A percentile compares a stretch with the other conserved stretches of the same genome.
phyloP scores from a whole-genome alignment of 108 stramenopile genomes.

The Nitzschia sp. region DNA sequence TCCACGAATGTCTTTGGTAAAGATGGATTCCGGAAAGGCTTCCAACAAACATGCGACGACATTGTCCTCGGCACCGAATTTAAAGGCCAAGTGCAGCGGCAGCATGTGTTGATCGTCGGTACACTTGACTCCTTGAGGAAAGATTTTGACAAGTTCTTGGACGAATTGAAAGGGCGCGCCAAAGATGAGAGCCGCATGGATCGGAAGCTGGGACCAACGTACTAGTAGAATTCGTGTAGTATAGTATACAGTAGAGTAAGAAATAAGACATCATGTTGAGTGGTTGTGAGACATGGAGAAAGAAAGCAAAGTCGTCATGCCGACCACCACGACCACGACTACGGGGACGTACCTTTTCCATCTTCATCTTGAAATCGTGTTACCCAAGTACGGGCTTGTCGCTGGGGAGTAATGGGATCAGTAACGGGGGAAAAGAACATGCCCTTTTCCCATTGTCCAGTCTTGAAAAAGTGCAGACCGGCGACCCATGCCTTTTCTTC shows the following conservation, averaged over 20 bases:
- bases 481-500: conserved; percentile 60
- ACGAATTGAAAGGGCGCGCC: conserved; percentile 41
- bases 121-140: conserved; percentile 45
- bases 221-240: too few species aligned
- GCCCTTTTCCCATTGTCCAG: conserved; percentile 32
- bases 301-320: too few species aligned
- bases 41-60: conserved; percentile 55
- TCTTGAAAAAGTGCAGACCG: conserved; percentile 35
- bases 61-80: conserved; percentile 31
- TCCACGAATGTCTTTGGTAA: conserved; percentile 46
- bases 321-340: too few species aligned
- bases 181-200: conserved; percentile 60
- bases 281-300: too few species aligned
- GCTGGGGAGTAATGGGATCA: conserved; percentile 25
- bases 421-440: conserved; percentile 18
- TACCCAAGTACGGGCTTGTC: conserved; percentile 82
- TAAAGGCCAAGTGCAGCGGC: conserved; percentile 56
- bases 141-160: conserved; percentile 35
- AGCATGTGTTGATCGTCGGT: conserved; percentile 58
- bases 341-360: too few species aligned
- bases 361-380: conserved; percentile 46
- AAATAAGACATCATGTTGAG: too few species aligned
- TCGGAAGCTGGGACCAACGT: conserved; percentile 53
- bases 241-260: too few species aligned
- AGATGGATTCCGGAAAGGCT: conserved; percentile 58